These are phyloP conservation scores for Fraxinus xanthoxyloides DNA, from an alignment of 305 asterid genomes.

Conservation along the genomic window DNA sequence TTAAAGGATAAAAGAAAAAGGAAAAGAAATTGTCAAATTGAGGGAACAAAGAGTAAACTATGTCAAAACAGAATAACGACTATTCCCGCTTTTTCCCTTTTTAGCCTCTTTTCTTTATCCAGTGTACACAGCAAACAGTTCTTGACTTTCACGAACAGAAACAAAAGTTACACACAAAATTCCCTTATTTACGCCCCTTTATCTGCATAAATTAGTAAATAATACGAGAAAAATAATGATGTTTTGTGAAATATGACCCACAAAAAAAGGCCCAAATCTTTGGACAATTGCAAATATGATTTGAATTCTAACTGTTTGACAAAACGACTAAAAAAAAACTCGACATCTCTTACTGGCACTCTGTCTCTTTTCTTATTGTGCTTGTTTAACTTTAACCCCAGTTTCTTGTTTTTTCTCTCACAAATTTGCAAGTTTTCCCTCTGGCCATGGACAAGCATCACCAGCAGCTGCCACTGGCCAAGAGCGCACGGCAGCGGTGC, in stretches of 20 bases:
- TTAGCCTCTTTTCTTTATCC: conserved; percentile 11
- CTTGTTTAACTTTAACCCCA: conserved; percentile 36
- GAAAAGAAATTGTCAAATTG: neutral
- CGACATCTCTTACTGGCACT: conserved; percentile 37
- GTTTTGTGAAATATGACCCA: conserved; percentile 43
- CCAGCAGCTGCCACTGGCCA: conserved; percentile 51
- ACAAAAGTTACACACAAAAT: conserved; percentile 26
- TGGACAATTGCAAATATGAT: conserved; percentile 57
- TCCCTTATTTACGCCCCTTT: conserved; percentile 41
- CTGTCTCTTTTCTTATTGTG: conserved; percentile 34
- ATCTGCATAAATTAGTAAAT: conserved; percentile 29
- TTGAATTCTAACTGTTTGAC: conserved; percentile 53
- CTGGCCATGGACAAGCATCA: conserved; percentile 65
- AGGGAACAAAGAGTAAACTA: conserved; percentile 36
- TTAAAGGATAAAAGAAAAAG: neutral
- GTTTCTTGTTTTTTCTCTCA: conserved; percentile 36
- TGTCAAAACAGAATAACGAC: conserved; percentile 49
- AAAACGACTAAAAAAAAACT: conserved; percentile 53
- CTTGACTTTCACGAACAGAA: conserved; percentile 46
- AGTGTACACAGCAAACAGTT: conserved; percentile 16
- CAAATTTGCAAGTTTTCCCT: conserved; percentile 22
- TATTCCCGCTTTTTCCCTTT: conserved; percentile 41
- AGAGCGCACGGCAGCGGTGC: conserved; percentile 49
- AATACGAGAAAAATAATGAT: conserved; percentile 17
- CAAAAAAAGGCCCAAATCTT: conserved; percentile 44